Evolutionary conservation across 768 basidiomycete species (phyloP).

Genomic region (Gymnopilus junonius): DNA sequence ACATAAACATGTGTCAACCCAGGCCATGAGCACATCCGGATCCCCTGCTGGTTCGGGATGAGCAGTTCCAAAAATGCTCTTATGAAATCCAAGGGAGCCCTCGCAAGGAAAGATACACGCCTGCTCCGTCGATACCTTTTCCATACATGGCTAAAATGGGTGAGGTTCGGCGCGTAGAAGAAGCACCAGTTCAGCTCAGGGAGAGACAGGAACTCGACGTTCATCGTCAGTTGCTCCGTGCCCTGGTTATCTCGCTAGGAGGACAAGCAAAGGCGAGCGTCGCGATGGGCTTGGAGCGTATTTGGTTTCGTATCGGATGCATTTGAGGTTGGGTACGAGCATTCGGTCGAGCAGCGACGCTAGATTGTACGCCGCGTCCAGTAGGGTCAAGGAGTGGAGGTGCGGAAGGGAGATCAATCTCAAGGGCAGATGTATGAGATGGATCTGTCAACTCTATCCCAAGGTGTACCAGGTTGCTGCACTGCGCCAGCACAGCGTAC

Average conservation of each 20-base stretch:
- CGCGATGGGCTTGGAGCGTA: neutral
- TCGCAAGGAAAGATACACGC: neutral
- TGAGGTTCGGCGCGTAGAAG: neutral
- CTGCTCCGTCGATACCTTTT: neutral
- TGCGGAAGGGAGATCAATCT: neutral
- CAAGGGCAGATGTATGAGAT: neutral
- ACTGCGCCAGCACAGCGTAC: neutral
- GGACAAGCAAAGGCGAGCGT: conserved; percentile 5
- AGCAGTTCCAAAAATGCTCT: neutral
- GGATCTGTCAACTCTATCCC: neutral
- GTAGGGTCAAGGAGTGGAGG: conserved; percentile 5
- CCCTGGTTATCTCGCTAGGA: neutral
- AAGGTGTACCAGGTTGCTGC: conserved; percentile 4
- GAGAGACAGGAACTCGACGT: conserved; percentile 4
- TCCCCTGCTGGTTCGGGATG: neutral
- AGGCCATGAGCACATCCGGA: neutral
- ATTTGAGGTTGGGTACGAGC: neutral
- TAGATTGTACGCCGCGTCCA: neutral
- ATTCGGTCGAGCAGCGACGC: neutral
- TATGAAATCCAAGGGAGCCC: neutral
- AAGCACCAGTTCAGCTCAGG: neutral
- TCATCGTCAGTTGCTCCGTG: neutral
- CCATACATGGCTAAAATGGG: neutral
- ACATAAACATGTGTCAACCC: neutral
- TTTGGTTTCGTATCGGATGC: conserved; percentile 1